phyloP scores from a whole-genome alignment of 2,329 filamentous ascomycete genomes.

The Venturia aucupariae region DNA sequence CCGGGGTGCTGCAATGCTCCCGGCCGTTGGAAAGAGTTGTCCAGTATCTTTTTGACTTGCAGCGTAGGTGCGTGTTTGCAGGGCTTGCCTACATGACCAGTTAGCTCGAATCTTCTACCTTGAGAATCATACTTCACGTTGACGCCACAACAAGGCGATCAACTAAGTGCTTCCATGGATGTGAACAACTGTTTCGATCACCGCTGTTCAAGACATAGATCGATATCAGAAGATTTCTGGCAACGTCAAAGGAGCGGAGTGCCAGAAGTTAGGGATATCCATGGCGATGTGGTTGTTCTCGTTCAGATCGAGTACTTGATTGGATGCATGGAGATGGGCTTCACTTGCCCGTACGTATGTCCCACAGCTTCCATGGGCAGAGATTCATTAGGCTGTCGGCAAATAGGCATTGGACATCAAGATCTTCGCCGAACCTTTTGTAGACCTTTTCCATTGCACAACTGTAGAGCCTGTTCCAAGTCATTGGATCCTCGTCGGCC shows the following conservation, averaged over 20 bases:
- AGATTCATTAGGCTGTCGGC: slow-evolving; percentile 58
- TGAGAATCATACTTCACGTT: too few species aligned
- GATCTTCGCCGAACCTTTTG: slow-evolving; percentile 41
- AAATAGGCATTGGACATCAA: slow-evolving; percentile 56
- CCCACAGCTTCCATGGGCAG: slow-evolving; percentile 57
- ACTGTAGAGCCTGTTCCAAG: slow-evolving; percentile 53
- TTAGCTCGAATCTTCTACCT: not conserved
- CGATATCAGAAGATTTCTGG: too few species aligned
- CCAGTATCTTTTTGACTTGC: slow-evolving; percentile 50
- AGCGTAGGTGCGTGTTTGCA: slow-evolving; percentile 45
- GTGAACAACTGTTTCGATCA: not conserved
- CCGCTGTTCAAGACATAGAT: too few species aligned
- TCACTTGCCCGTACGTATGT: slow-evolving; percentile 37
- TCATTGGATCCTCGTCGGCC: slow-evolving; percentile 39
- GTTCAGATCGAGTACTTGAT: too few species aligned
- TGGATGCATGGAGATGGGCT: too few species aligned
- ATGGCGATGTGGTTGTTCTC: too few species aligned
- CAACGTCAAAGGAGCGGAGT: too few species aligned
- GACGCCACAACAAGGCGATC: too few species aligned
- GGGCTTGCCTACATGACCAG: slow-evolving; percentile 37
- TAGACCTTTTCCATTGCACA: slow-evolving; percentile 52
- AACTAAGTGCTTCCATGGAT: not conserved
- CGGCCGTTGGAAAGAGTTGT: slow-evolving; percentile 44
- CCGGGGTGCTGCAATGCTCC: slow-evolving; percentile 54
- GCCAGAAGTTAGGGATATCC: too few species aligned